These are phyloP conservation scores for Dictyostelium intermedium DNA, from an alignment of 78 protist species.

Conservation along the genomic window DNA sequence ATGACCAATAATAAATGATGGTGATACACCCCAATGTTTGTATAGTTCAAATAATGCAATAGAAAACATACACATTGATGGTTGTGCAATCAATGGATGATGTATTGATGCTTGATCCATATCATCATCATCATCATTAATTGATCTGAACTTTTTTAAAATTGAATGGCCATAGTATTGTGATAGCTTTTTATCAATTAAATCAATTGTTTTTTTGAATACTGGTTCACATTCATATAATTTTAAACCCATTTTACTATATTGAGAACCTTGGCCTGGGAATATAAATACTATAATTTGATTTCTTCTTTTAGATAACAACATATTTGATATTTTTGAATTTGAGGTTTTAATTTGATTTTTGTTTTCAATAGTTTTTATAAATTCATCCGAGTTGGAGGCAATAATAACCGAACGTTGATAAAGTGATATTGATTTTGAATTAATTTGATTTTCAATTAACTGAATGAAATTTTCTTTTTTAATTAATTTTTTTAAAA, in stretches of 20 bases:
- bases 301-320: neutral
- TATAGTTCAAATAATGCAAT: conserved; percentile 30
- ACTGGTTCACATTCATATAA: neutral
- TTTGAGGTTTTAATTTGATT: neutral
- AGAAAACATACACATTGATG: conserved; percentile 26
- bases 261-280: conserved; percentile 80
- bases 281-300: conserved; percentile 21
- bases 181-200: neutral
- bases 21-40: conserved; percentile 16
- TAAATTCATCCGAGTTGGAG: neutral
- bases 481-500: too few species aligned
- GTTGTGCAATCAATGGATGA: conserved; percentile 57
- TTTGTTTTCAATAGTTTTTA: neutral
- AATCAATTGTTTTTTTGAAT: neutral
- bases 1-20: conserved; percentile 63
- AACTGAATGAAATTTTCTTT: neutral
- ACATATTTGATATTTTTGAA: neutral
- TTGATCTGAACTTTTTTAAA: neutral
- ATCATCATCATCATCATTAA: neutral
- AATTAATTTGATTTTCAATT: neutral
- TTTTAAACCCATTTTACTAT: conserved; percentile 39
- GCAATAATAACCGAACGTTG: neutral
- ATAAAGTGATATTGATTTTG: neutral
- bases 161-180: conserved; percentile 7
- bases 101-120: neutral